Conservation (phyloP, 2,329 filamentous ascomycete genomes). For the Trichophyton equinum region DNA sequence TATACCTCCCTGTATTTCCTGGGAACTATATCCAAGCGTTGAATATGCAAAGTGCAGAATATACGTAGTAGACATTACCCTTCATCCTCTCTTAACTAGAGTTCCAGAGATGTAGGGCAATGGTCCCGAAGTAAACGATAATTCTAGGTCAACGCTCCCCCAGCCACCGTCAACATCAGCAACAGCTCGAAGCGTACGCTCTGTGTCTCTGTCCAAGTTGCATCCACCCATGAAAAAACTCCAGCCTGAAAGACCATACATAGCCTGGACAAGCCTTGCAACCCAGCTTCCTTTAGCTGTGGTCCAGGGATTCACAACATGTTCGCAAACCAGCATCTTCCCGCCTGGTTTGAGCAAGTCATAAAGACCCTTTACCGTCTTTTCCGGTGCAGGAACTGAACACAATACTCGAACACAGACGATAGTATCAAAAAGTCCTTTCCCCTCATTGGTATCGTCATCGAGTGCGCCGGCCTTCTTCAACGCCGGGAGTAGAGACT, state of each 20-base stretch:
- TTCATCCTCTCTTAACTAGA: constrained; percentile 26
- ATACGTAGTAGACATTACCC: not conserved
- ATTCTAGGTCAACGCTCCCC: constrained; percentile 38
- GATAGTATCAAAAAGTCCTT: constrained; percentile 42
- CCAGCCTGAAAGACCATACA: constrained; percentile 39
- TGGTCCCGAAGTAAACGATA: constrained; percentile 25
- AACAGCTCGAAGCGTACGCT: constrained; percentile 30
- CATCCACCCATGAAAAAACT: constrained; percentile 42
- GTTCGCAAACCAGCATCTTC: constrained; percentile 43
- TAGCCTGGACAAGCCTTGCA: constrained; percentile 35
- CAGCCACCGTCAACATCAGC: constrained; percentile 35
- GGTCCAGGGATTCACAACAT: constrained; percentile 42
- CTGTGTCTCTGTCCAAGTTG: constrained; percentile 39
- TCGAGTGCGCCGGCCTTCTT: constrained; percentile 31
- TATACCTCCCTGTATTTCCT: not conserved
- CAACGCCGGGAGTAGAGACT: constrained; percentile 35
- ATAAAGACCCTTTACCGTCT: constrained; percentile 38
- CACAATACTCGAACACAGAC: constrained; percentile 44
- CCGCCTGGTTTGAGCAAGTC: constrained; percentile 43
- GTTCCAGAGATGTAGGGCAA: constrained; percentile 32
- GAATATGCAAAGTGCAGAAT: not conserved
- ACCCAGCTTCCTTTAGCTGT: constrained; percentile 34
- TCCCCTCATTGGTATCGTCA: constrained; percentile 5
- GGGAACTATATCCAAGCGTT: not conserved
- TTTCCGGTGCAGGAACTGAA: constrained; percentile 38